Percentiles rank a stretch among this genome's conserved stretches.
phyloP scores from a whole-genome alignment of 352 stramenopile species.

The Phytophthora pistaciae region DNA sequence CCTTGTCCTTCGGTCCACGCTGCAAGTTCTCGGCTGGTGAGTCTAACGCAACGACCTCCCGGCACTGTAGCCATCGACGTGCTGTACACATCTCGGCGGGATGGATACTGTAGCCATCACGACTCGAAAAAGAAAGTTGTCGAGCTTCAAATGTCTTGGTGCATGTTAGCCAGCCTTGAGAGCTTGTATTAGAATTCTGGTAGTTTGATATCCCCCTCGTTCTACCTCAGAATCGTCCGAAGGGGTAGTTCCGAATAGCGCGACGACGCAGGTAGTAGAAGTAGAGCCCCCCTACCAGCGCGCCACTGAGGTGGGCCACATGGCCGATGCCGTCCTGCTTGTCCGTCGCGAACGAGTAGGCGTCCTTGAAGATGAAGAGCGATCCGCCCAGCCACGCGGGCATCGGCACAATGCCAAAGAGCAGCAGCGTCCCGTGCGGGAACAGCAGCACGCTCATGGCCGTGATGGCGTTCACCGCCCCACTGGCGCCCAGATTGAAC shows the following conservation, averaged over 20 bases:
- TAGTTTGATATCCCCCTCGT: not conserved
- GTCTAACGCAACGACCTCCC: not conserved
- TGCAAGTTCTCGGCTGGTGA: not conserved
- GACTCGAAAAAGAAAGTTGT: no score
- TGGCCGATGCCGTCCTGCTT: constrained; percentile 70
- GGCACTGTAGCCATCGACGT: not conserved
- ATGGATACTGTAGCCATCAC: not conserved
- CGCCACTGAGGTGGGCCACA: constrained; percentile 78
- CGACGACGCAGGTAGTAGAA: constrained; percentile 62
- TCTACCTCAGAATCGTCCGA: constrained; percentile 25
- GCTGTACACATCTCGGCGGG: not conserved
- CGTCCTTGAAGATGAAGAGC: constrained; percentile 80
- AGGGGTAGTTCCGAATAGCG: constrained; percentile 31
- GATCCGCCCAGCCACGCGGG: constrained; percentile 75
- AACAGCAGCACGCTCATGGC: constrained; percentile 76
- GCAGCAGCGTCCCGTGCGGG: constrained; percentile 73
- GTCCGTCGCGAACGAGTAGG: constrained; percentile 69
- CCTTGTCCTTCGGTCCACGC: not conserved
- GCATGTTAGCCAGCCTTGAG: no score
- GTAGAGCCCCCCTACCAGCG: constrained; percentile 66
- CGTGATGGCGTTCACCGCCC: constrained; percentile 83
- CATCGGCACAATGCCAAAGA: constrained; percentile 82
- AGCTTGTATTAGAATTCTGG: not conserved
- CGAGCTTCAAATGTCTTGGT: no score
- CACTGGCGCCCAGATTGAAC: constrained; percentile 76